Conservation (phyloP, 2,329 filamentous ascomycete genomes). For the Macrophomina tecta region DNA sequence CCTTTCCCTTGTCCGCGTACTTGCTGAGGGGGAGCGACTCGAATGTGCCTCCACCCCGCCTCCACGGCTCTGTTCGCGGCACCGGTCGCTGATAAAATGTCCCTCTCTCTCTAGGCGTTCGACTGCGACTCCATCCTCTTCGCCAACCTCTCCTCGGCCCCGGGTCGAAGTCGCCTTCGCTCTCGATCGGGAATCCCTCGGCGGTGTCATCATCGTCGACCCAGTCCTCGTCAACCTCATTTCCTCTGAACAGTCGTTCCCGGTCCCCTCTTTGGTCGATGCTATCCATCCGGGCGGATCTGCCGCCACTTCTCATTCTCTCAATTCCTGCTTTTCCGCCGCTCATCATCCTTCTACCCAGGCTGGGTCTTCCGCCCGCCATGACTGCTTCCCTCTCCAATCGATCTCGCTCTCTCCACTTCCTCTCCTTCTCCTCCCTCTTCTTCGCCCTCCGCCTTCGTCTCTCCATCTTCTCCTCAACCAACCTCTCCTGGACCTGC, state of each 20-base stretch:
- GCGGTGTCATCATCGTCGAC: background rate
- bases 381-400: background rate
- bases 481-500: slow-evolving; percentile 6
- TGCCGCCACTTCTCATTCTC: background rate
- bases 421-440: slow-evolving; percentile 9
- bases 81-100: background rate
- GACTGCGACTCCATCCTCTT: slow-evolving; percentile 17
- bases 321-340: background rate
- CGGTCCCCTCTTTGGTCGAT: background rate
- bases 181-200: background rate
- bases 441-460: background rate
- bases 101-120: background rate
- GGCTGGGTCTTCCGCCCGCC: background rate
- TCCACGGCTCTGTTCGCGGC: slow-evolving; percentile 1
- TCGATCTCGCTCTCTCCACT: slow-evolving; percentile 11
- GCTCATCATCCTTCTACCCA: background rate
- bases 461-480: slow-evolving; percentile 10
- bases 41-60: background rate
- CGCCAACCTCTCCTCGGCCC: slow-evolving; percentile 1
- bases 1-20: background rate
- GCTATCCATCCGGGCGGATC: background rate
- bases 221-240: background rate
- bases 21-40: background rate
- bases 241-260: background rate
- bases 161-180: background rate